A percentile compares a stretch with the other conserved stretches of the same genome.
Conservation (phyloP, 805 yeast species). For the Candida morakotiae region DNA sequence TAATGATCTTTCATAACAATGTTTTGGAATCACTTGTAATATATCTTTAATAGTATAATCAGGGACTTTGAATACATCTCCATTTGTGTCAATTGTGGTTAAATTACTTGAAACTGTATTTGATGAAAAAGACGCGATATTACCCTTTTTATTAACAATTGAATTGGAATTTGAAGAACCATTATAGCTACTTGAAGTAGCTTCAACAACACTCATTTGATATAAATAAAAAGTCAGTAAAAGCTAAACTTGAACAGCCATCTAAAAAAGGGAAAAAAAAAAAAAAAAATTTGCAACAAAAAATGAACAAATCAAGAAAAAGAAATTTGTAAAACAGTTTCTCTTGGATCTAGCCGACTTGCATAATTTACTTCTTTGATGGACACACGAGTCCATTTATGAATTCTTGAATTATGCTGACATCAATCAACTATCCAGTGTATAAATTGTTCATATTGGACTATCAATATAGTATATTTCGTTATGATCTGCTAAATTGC, state of each 20-base stretch:
- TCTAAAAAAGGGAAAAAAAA: constrained; percentile 1
- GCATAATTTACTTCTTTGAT: too few species aligned
- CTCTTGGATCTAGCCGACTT: background rate
- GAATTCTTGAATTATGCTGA: too few species aligned
- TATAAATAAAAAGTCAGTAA: background rate
- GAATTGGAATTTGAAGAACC: background rate
- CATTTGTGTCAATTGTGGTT: constrained; percentile 48
- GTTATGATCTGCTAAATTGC: too few species aligned
- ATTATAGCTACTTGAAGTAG: constrained; percentile 4
- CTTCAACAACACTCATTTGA: constrained; percentile 8
- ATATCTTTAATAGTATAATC: constrained; percentile 58
- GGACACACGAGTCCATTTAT: too few species aligned
- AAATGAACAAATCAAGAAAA: background rate
- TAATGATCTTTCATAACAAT: constrained; percentile 54
- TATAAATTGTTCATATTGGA: too few species aligned
- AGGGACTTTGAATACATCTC: constrained; percentile 56
- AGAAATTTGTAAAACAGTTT: constrained; percentile 3
- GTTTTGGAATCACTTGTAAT: constrained; percentile 54
- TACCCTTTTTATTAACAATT: constrained; percentile 10
- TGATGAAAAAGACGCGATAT: constrained; percentile 10
- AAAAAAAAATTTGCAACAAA: background rate
- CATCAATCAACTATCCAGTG: too few species aligned
- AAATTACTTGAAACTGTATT: constrained; percentile 10
- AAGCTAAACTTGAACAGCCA: background rate
- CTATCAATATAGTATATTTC: too few species aligned